These are phyloP conservation scores for Pyrenophora graminea DNA, from an alignment of 2,329 filamentous ascomycete genomes.

Conservation along the genomic window DNA sequence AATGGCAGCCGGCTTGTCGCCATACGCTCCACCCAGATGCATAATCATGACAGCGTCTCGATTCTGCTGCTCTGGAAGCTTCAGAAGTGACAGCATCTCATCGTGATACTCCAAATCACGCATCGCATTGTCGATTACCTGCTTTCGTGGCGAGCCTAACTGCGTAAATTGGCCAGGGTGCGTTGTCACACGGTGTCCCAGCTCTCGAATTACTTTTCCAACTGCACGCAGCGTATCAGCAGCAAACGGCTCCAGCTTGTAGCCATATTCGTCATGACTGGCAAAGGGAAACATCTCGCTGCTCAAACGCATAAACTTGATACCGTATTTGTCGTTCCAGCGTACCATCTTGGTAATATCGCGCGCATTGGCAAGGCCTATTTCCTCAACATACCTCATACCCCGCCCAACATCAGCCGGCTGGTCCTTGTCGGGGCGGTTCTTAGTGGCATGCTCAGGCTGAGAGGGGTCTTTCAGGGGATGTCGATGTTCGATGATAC, in stretches of 20 bases:
- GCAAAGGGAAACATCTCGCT: conserved; percentile 98
- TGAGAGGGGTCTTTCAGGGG: conserved; percentile 75
- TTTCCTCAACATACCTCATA: conserved; percentile 71
- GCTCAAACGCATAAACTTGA: conserved; percentile 88
- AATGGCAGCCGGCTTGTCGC: conserved; percentile 79
- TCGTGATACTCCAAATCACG: conserved; percentile 87
- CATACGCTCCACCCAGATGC: conserved; percentile 90
- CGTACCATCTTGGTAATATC: conserved; percentile 84
- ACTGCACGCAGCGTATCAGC: conserved; percentile 75
- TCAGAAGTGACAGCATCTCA: conserved; percentile 78
- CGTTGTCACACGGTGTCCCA: conserved; percentile 84
- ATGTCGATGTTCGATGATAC: conserved; percentile 86
- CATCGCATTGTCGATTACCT: conserved; percentile 76
- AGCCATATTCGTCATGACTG: conserved; percentile 84
- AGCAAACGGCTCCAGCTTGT: conserved; percentile 82
- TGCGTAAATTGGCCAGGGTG: conserved; percentile 93
- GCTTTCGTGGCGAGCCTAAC: conserved; percentile 76
- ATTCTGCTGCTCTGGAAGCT: conserved; percentile 75
- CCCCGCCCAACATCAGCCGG: conserved; percentile 70
- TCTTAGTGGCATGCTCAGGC: conserved; percentile 82
- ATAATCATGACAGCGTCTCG: conserved; percentile 92
- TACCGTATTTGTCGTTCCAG: conserved; percentile 91
- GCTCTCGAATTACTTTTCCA: conserved; percentile 73
- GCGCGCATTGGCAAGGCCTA: conserved; percentile 80
- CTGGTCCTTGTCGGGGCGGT: conserved; percentile 76